Conservation (phyloP, 257 asterid genomes). For the Ajuga chamaepitys region DNA sequence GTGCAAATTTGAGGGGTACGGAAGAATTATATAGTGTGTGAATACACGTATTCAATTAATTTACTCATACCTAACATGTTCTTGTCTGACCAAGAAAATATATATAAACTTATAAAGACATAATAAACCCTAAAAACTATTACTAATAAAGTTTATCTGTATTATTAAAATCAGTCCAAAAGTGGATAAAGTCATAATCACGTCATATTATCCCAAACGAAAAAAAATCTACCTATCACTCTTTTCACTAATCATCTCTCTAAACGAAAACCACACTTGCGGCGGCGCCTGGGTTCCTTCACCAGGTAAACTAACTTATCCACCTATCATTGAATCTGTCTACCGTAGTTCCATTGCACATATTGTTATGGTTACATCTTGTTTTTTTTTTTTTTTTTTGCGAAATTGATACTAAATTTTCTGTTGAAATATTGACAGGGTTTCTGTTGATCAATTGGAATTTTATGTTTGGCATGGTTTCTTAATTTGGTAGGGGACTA, state of each 20-base stretch:
- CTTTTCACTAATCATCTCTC: not conserved
- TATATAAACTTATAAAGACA: too few relatives aligned
- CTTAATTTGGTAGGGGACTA: constrained; percentile 27
- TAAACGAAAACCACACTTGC: not conserved
- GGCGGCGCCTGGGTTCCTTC: constrained; percentile 12
- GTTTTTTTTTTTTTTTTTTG: too few relatives aligned
- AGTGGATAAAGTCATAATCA: constrained; percentile 25
- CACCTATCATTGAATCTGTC: too few relatives aligned
- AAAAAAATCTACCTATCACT: not conserved
- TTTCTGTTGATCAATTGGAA: constrained; percentile 3
- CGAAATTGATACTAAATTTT: not conserved
- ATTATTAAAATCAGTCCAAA: too few relatives aligned
- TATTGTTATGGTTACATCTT: not conserved
- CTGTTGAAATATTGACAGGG: constrained; percentile 14
- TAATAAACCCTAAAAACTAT: too few relatives aligned
- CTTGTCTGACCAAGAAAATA: too few relatives aligned
- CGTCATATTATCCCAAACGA: not conserved
- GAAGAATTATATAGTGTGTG: too few relatives aligned
- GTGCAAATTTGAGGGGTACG: too few relatives aligned
- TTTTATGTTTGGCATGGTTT: constrained; percentile 16
- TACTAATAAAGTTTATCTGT: too few relatives aligned
- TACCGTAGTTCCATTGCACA: too few relatives aligned
- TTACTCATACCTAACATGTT: too few relatives aligned
- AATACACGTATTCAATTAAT: too few relatives aligned
- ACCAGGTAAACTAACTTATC: not conserved